Evolutionary conservation across 257 asterid species (phyloP), one percentile per base, ranked within the genome.

Genomic region (Gardenia jasminoides): DNA sequence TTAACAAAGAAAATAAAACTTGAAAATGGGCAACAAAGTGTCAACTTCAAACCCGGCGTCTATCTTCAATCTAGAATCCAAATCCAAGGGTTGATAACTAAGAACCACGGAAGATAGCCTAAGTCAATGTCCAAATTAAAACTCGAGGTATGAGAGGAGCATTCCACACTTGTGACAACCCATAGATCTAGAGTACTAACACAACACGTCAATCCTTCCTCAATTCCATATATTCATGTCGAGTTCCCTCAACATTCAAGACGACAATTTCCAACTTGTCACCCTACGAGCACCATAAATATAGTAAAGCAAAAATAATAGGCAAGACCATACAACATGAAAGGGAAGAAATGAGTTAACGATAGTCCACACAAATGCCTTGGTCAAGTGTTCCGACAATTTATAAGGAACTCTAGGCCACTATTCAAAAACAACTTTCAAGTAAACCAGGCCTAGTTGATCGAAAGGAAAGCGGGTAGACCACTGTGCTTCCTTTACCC

Each of bases 221-320:
- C 70, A 91, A 96, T 12, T 88, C 94, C 91, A 90, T 82, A 83
- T 81, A 87, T 71, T 93, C 97, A 26, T 89, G 90, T 6, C 89
- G 90, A 43, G 85, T 62, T 50, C 97, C 97, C 77, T 85, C 65
- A 19, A 89, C 89, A 81, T 93, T 93, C 85, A 93, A 15, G 67
- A 91, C 71, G 24, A 83, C 82, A 7, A 93, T 89, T 85, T 93
- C 97, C 85, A 91, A 86, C 87, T 82, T 91, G 90, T 93, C 97
- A 66, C 97, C 97, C 95, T 91, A 87, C 76, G 77, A 68, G 41
- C 20, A 70, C 61, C 72, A 62, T 24, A 39, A 10, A 1, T 26
- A 75, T 62, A 22, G 43, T 36, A 36, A 74, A 0, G 1, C 36
- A 20, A 22, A 19, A 5, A 64, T 64, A 64, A 28, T 30, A 26